These are phyloP conservation scores for Rhododendron simsii DNA, from an alignment of 148 eudicot genomes.

Conservation along the genomic window DNA sequence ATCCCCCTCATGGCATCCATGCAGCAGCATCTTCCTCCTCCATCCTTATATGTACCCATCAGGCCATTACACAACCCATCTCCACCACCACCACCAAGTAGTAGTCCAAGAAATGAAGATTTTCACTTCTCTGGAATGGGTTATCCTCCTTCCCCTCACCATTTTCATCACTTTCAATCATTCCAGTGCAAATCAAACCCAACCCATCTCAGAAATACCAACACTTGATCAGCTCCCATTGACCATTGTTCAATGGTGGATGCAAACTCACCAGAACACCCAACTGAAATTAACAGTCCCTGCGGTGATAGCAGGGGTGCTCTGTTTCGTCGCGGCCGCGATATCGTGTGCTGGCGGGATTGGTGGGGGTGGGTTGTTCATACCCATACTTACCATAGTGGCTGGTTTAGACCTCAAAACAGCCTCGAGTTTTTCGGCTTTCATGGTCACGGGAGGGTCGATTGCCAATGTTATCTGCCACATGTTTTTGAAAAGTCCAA, in stretches of 20 bases:
- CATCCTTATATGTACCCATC: background rate
- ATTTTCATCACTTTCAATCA: conserved; percentile 13
- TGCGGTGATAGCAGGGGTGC: conserved; percentile 24
- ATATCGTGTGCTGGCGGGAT: conserved; percentile 67
- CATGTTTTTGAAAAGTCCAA: conserved; percentile 16
- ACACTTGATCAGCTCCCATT: conserved; percentile 5
- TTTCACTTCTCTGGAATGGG: conserved; percentile 3
- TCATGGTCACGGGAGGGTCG: conserved; percentile 66
- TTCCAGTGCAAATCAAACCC: conserved; percentile 15
- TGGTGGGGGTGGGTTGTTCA: conserved; percentile 60
- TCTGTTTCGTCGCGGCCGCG: conserved; percentile 49
- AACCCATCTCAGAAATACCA: conserved; percentile 11
- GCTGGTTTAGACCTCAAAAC: conserved; percentile 54
- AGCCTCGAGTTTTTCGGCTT: conserved; percentile 53
- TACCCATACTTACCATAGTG: conserved; percentile 49
- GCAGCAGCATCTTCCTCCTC: background rate
- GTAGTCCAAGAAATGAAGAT: background rate
- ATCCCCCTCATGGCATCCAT: background rate
- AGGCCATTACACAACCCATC: background rate
- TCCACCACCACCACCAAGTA: background rate
- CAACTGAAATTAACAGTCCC: conserved; percentile 5
- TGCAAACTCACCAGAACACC: background rate
- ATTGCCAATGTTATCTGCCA: conserved; percentile 39
- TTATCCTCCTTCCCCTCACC: conserved; percentile 15
- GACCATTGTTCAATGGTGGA: conserved; percentile 7